These are phyloP conservation scores for Penicillium nucicola DNA, from an alignment of 495 filamentous ascomycete genomes.

Conservation along the genomic window DNA sequence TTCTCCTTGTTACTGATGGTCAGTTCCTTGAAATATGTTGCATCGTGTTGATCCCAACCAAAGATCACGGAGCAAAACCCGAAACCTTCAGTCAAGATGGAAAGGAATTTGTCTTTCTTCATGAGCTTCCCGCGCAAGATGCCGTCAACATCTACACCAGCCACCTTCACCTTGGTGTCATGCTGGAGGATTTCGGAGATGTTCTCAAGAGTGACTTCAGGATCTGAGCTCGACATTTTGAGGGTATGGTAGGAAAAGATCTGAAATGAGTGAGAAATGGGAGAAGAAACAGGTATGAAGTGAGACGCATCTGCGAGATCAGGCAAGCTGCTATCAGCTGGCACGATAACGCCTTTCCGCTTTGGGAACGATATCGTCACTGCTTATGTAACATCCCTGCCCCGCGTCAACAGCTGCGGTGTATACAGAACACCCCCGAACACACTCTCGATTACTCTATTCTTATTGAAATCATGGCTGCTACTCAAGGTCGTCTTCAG, in stretches of 20 bases:
- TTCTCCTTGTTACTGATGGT: constrained; percentile 89
- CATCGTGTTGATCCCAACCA: constrained; percentile 98
- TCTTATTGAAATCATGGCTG: constrained; percentile 6
- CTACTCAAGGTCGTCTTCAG: constrained; percentile 57
- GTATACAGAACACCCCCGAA: constrained; percentile 4
- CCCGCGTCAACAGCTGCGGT: constrained; percentile 5
- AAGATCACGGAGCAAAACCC: constrained; percentile 97
- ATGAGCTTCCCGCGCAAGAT: constrained; percentile 89
- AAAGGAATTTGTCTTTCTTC: constrained; percentile 94
- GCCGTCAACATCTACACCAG: constrained; percentile 89
- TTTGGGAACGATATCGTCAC: constrained; percentile 1
- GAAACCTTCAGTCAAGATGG: constrained; percentile 77
- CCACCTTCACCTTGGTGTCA: constrained; percentile 88
- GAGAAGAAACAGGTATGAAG: background rate
- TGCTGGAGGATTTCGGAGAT: constrained; percentile 60
- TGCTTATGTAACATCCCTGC: constrained; percentile 12
- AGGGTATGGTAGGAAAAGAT: background rate
- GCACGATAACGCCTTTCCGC: constrained; percentile 1
- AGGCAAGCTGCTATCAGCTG: constrained; percentile 8
- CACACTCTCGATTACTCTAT: background rate
- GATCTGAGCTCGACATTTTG: constrained; percentile 13
- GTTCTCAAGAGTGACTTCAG: constrained; percentile 54
- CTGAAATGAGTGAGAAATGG: background rate
- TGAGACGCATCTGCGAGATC: background rate
- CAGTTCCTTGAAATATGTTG: constrained; percentile 80